Evolutionary conservation across 352 stramenopile genomes (phyloP), one percentile per base, ranked within the genome.

Genomic region (Phytophthora podocarpi): DNA sequence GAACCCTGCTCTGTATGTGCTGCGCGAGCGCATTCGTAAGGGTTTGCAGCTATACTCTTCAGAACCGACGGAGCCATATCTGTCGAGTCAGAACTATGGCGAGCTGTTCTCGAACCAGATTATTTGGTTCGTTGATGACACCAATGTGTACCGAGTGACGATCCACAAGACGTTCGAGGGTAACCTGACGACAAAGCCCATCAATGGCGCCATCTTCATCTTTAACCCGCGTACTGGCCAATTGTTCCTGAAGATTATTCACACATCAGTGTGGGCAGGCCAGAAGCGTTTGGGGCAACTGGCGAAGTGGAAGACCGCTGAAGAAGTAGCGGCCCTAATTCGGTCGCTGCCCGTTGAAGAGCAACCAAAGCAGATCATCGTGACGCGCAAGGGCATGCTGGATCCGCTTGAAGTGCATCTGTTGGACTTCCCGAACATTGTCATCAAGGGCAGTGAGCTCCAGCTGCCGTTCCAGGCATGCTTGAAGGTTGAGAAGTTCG

Each of bases 51-150:
- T 99, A 20, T 99, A 99, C 75, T 99, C 95, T 20, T 99, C 96
- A 55, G 98, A 99, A 72, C 97, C 98, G 34, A 99, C 98, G 31
- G 98, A 99, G 78, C 98, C 98, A 31, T 99, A 99, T 73, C 74
- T 99, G 49, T 99, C 95, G 53, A 99, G 95, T 43, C 98, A 99
- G 74, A 99, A 99, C 81, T 99, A 99, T 76, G 95, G 97, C 20
- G 98, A 99, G 72, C 82, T 99, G 21, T 99, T 99, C 80, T 99
- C 91, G 21, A 99, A 99, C 74, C 97, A 99, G 79, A 99, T 99
- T 55, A 99, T 99, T 85, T 99, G 98, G 98, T 99, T 99, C 78
- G 97, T 99, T 9, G 98, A 99, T 68, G 98, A 99, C 70, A 99
- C 96, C 28, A 99, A 99, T 72, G 98, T 99, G 46, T 96, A 96